Evolutionary conservation across 257 asterid species (phyloP).

Genomic region (Ligustrum vulgare): DNA sequence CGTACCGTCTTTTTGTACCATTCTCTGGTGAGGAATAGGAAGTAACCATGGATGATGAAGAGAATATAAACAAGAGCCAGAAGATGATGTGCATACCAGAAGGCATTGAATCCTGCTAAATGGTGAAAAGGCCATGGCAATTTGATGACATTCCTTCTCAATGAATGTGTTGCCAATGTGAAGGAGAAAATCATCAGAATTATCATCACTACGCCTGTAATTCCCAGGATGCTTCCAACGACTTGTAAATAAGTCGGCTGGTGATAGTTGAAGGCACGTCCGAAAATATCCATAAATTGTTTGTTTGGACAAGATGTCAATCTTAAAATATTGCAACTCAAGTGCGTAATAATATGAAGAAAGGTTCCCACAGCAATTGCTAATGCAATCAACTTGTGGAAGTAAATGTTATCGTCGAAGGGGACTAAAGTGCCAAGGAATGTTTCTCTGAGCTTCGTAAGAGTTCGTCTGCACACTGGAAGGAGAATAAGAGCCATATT

Average conservation of each 20-base stretch:
- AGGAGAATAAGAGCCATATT: constrained; percentile 86
- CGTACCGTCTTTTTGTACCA: constrained; percentile 81
- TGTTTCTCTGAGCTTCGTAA: constrained; percentile 70
- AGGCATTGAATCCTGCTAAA: constrained; percentile 83
- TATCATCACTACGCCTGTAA: constrained; percentile 63
- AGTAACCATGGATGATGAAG: constrained; percentile 74
- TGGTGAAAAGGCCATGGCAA: constrained; percentile 58
- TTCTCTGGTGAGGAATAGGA: constrained; percentile 52
- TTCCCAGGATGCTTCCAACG: constrained; percentile 40
- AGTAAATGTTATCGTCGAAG: constrained; percentile 81
- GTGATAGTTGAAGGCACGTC: constrained; percentile 40
- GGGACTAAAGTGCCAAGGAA: constrained; percentile 63
- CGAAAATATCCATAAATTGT: constrained; percentile 49
- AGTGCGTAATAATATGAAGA: constrained; percentile 51
- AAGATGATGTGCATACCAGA: constrained; percentile 94
- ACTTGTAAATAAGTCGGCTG: constrained; percentile 64
- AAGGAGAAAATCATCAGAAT: constrained; percentile 59
- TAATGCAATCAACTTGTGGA: constrained; percentile 73
- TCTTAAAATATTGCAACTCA: constrained; percentile 61
- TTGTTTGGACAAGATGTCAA: constrained; percentile 52
- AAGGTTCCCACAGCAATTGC: constrained; percentile 43
- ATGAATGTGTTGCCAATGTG: constrained; percentile 68
- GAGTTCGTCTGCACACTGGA: constrained; percentile 81
- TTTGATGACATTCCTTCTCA: constrained; percentile 71
- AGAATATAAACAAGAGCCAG: constrained; percentile 66